phyloP scores from a whole-genome alignment of 2,329 filamentous ascomycete species.

The Fusarium mexicanum region DNA sequence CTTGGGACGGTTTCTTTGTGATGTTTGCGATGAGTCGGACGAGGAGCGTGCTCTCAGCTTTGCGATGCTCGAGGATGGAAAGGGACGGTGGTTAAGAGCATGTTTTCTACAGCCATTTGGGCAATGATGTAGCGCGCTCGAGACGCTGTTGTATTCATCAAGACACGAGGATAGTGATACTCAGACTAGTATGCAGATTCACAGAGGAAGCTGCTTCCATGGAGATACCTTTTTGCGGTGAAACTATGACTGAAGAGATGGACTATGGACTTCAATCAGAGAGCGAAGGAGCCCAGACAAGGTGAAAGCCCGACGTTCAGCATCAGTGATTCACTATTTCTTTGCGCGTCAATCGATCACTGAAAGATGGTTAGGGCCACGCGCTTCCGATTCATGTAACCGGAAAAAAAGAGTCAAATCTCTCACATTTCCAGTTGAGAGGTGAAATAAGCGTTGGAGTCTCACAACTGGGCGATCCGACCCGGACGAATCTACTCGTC shows the following conservation, averaged over 20 bases:
- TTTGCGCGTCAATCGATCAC: background rate
- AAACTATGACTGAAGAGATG: too few species aligned
- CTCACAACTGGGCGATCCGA: background rate
- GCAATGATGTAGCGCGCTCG: too few species aligned
- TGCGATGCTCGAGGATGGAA: too few species aligned
- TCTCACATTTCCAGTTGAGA: too few species aligned
- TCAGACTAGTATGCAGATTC: accelerated
- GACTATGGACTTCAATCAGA: too few species aligned
- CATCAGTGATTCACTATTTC: background rate
- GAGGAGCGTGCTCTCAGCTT: background rate
- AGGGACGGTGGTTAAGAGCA: accelerated
- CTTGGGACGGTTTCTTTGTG: accelerated
- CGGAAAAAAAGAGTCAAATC: accelerated
- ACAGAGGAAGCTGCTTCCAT: accelerated
- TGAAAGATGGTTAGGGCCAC: accelerated
- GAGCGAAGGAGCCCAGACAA: background rate
- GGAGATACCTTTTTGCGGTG: accelerated
- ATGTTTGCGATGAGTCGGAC: accelerated
- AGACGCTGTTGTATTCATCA: accelerated
- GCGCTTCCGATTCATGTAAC: accelerated
- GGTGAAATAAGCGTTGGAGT: background rate
- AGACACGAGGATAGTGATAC: background rate
- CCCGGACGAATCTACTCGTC: too few species aligned
- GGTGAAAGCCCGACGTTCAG: too few species aligned
- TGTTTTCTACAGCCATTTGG: too few species aligned